Conservation (phyloP, 2,329 filamentous ascomycete species). For the Bipolaris victoriae region DNA sequence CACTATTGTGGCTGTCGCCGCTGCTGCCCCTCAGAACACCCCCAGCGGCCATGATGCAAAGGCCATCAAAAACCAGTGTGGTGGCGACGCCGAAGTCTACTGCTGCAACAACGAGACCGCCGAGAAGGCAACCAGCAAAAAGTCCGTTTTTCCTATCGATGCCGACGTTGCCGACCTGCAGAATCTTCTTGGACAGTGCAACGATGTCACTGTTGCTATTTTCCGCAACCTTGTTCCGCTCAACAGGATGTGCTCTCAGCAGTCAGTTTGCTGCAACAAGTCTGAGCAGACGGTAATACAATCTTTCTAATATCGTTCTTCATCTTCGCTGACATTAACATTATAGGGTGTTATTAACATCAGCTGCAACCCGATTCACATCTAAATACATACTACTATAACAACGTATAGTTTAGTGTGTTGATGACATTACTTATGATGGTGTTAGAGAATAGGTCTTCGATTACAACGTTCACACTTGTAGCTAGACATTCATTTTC, state of each 20-base stretch:
- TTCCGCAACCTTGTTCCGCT: not conserved
- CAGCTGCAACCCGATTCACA: not conserved
- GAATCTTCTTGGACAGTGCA: not conserved
- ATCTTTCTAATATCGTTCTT: not conserved
- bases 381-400: not conserved
- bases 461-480: too few species aligned
- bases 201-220: not conserved
- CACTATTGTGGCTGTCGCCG: not conserved
- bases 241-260: not conserved
- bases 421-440: not conserved
- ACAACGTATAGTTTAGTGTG: too few species aligned
- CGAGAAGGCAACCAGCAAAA: not conserved
- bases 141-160: not conserved
- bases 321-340: not conserved
- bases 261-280: not conserved
- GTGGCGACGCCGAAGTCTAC: not conserved
- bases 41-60: too few species aligned
- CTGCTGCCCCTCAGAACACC: not conserved
- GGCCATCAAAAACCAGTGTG: not conserved
- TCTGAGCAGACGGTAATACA: not conserved
- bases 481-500: too few species aligned
- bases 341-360: not conserved
- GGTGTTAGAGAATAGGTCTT: not conserved
- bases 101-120: not conserved
- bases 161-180: not conserved